Base-by-base conservation (phyloP, 108 stramenopile genomes). In the Chaetoceros tenuissimus region DNA sequence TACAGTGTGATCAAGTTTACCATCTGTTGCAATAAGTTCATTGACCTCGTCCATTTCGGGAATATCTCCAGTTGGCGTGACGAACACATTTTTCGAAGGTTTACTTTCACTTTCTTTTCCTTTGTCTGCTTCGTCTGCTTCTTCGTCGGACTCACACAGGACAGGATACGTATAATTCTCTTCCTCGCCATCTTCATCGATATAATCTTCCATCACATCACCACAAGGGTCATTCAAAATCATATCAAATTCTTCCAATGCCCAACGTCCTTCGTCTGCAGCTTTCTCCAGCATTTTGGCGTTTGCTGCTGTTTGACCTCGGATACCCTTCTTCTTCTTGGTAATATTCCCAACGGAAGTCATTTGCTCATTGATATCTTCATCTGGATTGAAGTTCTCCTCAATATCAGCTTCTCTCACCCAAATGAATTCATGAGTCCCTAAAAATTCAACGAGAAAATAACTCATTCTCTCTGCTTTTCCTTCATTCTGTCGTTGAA, bases 341-440 rank as follows among this genome's bases (percentile, higher is more conserved):
- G 85, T 92, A 1, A 64, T 75, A 1, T 65, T 48, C 31, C 67
- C 64, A 40, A 68, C 71, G 43, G 71, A 72, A 10, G 71, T 63
- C 21, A 57, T 10, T 25, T 61, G 64, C 25, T 67, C 54, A 52
- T 92, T 85, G 24, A 81, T 80, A 54, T 92, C 91, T 19, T 88
- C 79, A 1, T 77, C 71, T 5, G 91, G 78, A 63, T 89, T 82
- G 60, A 88, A 92, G 17, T 72, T 81, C 50, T 92, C 91, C 2
- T 84, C 71, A 53, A 92, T 92, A 28, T 88, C 91, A 43, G 78
- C 64, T 58, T 92, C 91, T 27, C 73, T 62, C 0, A 87, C 85
- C 91, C 91, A 92, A 51, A 88, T 88, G 52, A 92, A 92, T 63
- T 88, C 87, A 61, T 92, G 91, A 19, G 81, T 84, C 3, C 91